Conservation (phyloP, 805 yeast species). For the Candida incommunis region DNA sequence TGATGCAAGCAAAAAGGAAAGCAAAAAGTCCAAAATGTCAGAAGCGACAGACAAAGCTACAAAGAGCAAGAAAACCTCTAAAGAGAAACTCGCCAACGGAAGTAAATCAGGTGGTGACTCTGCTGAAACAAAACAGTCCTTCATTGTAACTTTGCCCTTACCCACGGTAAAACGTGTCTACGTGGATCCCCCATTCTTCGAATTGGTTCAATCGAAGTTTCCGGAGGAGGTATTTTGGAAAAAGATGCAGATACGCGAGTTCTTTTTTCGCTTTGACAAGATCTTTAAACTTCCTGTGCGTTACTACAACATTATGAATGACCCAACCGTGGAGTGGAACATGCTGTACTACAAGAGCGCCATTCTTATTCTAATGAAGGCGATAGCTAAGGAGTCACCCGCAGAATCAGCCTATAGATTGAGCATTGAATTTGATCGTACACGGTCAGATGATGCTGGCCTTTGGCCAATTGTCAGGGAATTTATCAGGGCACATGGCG, state of each 20-base stretch:
- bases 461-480: slow-evolving; percentile 21
- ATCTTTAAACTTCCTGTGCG: slow-evolving; percentile 22
- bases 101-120: no score
- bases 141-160: not conserved
- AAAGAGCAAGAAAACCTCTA: not conserved
- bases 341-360: slow-evolving; percentile 22
- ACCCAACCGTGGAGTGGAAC: slow-evolving; percentile 23
- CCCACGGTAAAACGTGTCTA: not conserved
- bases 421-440: slow-evolving; percentile 19
- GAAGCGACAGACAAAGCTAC: not conserved
- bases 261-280: slow-evolving; percentile 23
- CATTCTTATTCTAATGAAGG: slow-evolving; percentile 16
- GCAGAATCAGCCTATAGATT: slow-evolving; percentile 16
- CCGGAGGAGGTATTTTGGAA: slow-evolving; percentile 19
- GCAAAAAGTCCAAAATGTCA: not conserved
- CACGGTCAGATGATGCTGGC: slow-evolving; percentile 18
- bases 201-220: slow-evolving; percentile 12
- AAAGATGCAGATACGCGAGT: slow-evolving; percentile 23
- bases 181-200: slow-evolving; percentile 17
- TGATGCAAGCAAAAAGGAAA: slow-evolving; percentile 1
- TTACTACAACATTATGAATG: slow-evolving; percentile 20
- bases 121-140: slow-evolving; percentile 5
- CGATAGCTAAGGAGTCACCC: slow-evolving; percentile 18
- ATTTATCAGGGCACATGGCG: slow-evolving; percentile 8
- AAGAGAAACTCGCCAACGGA: not conserved